Conservation (phyloP, 2,329 filamentous ascomycete genomes). For the Colletotrichum sp. region DNA sequence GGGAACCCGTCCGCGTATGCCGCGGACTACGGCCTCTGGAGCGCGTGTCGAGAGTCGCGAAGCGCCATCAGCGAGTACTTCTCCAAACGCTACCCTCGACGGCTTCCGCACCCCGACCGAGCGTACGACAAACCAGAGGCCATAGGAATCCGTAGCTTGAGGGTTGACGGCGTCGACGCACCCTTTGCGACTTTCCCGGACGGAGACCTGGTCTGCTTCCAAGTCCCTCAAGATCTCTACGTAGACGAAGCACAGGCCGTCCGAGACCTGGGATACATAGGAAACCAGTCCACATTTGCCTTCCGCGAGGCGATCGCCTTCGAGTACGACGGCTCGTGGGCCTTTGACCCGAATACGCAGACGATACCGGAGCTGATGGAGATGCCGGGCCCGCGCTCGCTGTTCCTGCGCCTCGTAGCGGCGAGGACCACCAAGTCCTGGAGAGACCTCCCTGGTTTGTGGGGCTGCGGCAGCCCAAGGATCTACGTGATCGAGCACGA, state of each 20-base stretch:
- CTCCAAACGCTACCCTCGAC: not conserved
- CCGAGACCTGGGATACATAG: not conserved
- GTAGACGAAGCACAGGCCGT: not conserved
- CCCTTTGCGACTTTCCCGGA: not conserved
- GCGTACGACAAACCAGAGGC: not conserved
- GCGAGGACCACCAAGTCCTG: not conserved
- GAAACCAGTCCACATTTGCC: not conserved
- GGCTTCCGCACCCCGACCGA: not conserved
- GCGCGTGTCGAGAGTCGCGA: not conserved
- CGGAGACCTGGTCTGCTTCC: not conserved
- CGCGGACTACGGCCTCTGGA: not conserved
- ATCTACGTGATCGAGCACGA: not conserved
- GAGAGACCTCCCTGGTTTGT: not conserved
- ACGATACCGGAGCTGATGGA: not conserved
- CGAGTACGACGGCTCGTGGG: not conserved
- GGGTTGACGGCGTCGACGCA: not conserved
- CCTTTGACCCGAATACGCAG: not conserved
- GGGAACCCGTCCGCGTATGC: not conserved
- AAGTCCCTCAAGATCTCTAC: not conserved
- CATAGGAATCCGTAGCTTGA: not conserved
- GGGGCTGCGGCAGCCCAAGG: not conserved
- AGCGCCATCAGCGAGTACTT: not conserved
- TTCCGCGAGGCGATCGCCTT: not conserved
- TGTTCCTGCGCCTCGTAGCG: not conserved
- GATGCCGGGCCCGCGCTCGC: not conserved